Evolutionary conservation across 441 rosid species (phyloP).

Genomic region (Pelargonium citronellum): DNA sequence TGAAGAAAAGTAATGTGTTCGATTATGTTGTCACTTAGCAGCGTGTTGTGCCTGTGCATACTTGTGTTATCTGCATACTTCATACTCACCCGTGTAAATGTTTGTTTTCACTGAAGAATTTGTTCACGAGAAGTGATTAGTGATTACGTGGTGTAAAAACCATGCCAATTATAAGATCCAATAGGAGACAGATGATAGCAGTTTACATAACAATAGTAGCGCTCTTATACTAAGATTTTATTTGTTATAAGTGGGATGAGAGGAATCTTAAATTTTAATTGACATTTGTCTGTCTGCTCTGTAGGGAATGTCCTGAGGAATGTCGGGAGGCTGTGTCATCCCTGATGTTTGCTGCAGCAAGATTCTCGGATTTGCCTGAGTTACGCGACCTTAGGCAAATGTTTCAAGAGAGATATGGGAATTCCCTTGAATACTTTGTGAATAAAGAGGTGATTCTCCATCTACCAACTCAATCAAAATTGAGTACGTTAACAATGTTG

Average conservation of each 20-base stretch:
- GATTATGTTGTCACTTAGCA: background rate
- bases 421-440: conserved; percentile 52
- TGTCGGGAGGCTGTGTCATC: conserved; percentile 78
- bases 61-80: background rate
- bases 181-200: too few relatives aligned
- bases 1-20: background rate
- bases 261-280: background rate
- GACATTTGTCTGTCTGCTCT: conserved; percentile 11
- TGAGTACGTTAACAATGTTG: background rate
- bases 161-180: too few relatives aligned
- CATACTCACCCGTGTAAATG: too few relatives aligned
- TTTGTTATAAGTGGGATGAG: too few relatives aligned
- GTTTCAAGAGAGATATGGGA: conserved; percentile 67
- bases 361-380: conserved; percentile 88
- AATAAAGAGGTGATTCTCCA: conserved; percentile 57
- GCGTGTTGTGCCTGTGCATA: background rate
- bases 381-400: conserved; percentile 74
- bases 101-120: too few relatives aligned
- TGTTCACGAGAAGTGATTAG: too few relatives aligned
- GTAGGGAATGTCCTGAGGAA: conserved; percentile 81
- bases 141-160: too few relatives aligned
- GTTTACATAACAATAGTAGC: too few relatives aligned
- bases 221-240: too few relatives aligned
- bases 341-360: conserved; percentile 89
- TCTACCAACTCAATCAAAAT: background rate